phyloP scores from a whole-genome alignment of 257 asterid genomes.

The Rauvolfia tetraphylla region DNA sequence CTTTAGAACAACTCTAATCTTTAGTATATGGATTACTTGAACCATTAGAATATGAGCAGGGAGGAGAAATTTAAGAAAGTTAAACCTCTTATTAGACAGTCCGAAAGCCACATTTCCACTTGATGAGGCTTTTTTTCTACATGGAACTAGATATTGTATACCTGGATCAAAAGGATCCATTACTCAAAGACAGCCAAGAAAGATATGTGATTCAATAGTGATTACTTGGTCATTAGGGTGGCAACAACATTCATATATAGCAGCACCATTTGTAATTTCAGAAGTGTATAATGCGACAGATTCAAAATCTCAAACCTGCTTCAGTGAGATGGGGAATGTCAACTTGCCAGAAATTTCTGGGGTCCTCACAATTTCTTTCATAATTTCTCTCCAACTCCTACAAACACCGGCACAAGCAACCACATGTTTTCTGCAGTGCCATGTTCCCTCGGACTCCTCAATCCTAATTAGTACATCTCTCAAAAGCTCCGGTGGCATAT shows the following conservation, averaged over 20 bases:
- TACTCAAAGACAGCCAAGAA: not conserved
- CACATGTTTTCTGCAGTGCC: conserved; percentile 79
- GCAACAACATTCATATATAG: not conserved
- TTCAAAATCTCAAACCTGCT: conserved; percentile 53
- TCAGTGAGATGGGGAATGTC: conserved; percentile 87
- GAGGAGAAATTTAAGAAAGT: not conserved
- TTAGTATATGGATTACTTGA: not conserved
- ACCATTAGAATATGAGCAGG: not conserved
- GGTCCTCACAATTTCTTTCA: conserved; percentile 66
- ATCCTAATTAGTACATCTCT: conserved; percentile 81
- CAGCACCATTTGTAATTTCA: not conserved
- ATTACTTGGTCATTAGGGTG: not conserved
- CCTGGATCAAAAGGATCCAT: not conserved
- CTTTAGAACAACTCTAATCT: not conserved
- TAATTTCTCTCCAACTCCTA: conserved; percentile 86
- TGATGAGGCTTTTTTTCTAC: not conserved
- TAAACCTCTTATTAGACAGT: not conserved
- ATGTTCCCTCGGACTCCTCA: conserved; percentile 64
- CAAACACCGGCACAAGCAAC: conserved; percentile 98
- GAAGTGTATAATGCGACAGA: not conserved
- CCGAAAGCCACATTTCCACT: not conserved
- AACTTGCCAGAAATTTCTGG: conserved; percentile 63
- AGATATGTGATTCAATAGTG: not conserved
- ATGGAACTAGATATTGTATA: not conserved
- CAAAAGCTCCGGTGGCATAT: conserved; percentile 87